Base-by-base conservation (phyloP, 345 rosid genomes). In the Crucihimalaya himalaica region DNA sequence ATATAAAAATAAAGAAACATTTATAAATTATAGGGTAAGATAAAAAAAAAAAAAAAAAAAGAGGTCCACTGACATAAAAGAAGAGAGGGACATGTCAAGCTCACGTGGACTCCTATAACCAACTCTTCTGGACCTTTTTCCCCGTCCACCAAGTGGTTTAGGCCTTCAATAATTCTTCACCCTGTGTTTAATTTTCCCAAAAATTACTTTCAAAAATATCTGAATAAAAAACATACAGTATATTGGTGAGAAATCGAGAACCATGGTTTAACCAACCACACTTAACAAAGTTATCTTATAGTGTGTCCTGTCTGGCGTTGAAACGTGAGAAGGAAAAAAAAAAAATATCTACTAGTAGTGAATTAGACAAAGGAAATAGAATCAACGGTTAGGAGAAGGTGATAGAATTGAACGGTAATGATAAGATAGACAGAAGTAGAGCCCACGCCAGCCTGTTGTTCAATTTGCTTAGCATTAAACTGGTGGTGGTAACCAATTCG, bases 401-500 rank as follows among this genome's bases (percentile, higher is more conserved):
- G 62, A 57, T 25, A 58, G 35, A 71, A 57, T 31, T 64, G 42
- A 50, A 48, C 68, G 75, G 79, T 50, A 0, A 31, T 40, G 54
- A 77, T 77, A 2, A 6, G 4, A 35, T 31, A 4, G 19, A 13
- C 72, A 77, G 20, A 50, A 18, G 43, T 55, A 29, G 67, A 45
- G 9, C 43, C 43, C 72, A 65, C 40, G 63, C 55, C 76, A 71
- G 75, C 6, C 80, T 70, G 79, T 76, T 51, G 20, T 5, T 59
- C 58, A 15, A 19, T 53, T 31, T 3, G 18, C 45, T 32, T 58
- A 40, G 58, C 64, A 47, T 70, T 48, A 46, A 63, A 64, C 51
- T 43, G 74, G 71, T 76, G 71, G 75, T 77, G 76, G 58, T 42
- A 6, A 29, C 71, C 80, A 76, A 70, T 66, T 63, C 71, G 59